Evolutionary conservation across 2,329 filamentous ascomycete genomes (phyloP).

Genomic region (Boeremia exigua): DNA sequence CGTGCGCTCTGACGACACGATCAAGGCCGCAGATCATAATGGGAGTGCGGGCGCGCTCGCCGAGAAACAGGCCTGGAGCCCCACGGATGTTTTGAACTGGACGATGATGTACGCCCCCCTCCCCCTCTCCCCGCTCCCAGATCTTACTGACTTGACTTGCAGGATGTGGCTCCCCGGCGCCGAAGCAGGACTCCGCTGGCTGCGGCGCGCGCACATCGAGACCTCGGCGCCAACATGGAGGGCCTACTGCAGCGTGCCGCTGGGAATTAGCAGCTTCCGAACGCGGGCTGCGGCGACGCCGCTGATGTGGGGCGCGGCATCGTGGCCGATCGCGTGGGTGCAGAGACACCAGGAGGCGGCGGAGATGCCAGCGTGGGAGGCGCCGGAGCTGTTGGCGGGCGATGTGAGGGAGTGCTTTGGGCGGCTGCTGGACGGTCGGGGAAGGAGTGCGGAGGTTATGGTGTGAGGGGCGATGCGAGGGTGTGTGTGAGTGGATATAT

Average conservation of each 20-base stretch:
- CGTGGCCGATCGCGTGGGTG: slow-evolving; percentile 48
- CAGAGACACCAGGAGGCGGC: slow-evolving; percentile 44
- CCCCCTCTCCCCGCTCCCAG: neutral
- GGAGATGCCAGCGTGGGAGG: slow-evolving; percentile 50
- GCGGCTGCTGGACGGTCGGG: slow-evolving; percentile 8
- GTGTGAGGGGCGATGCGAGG: neutral
- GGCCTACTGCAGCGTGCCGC: slow-evolving; percentile 37
- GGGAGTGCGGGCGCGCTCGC: neutral
- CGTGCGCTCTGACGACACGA: slow-evolving; percentile 9
- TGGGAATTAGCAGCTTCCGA: slow-evolving; percentile 52
- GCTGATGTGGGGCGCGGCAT: slow-evolving; percentile 49
- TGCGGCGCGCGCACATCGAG: slow-evolving; percentile 46
- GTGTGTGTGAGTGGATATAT: neutral
- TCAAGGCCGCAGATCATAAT: neutral
- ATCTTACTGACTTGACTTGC: neutral
- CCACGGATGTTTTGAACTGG: slow-evolving; percentile 62
- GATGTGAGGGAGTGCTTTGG: slow-evolving; percentile 52
- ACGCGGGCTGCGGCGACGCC: slow-evolving; percentile 27
- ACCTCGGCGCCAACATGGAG: slow-evolving; percentile 18
- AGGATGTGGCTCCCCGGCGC: slow-evolving; percentile 19
- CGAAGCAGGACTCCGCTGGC: slow-evolving; percentile 50
- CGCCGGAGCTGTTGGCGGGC: slow-evolving; percentile 47
- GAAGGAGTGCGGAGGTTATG: neutral
- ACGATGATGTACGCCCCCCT: slow-evolving; percentile 52
- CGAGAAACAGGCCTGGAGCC: slow-evolving; percentile 34